Conservation (phyloP, 352 stramenopile genomes). For the Globisporangium spiculum region DNA sequence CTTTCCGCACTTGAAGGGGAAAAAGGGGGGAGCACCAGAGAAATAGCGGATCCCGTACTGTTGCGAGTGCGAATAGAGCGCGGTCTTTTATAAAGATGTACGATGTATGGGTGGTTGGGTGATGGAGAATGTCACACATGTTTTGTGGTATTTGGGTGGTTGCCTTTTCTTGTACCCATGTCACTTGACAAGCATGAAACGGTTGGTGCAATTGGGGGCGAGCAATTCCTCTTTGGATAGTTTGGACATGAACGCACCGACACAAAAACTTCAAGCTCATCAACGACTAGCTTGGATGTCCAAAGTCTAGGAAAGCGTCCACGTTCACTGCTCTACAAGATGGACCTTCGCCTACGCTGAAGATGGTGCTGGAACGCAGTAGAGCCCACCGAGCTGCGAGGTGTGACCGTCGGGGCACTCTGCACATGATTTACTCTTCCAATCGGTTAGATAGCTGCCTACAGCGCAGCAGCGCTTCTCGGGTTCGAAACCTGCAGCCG, state of each 20-base stretch:
- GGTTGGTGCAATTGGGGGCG: background rate
- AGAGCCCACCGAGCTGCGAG: conserved; percentile 2
- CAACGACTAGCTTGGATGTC: too few species aligned
- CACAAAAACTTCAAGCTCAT: too few species aligned
- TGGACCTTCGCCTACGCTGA: background rate
- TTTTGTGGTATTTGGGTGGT: background rate
- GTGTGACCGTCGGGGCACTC: background rate
- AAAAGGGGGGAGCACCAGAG: conserved; percentile 12
- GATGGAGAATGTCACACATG: background rate
- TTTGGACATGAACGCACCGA: background rate
- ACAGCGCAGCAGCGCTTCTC: background rate
- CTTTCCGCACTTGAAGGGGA: conserved; percentile 10
- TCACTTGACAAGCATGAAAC: background rate
- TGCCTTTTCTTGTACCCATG: background rate
- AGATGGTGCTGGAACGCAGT: background rate
- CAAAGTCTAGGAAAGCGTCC: too few species aligned
- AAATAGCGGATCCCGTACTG: background rate
- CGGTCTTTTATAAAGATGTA: background rate
- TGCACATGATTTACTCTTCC: background rate
- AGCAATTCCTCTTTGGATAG: background rate
- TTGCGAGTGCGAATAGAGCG: background rate
- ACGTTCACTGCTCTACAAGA: too few species aligned
- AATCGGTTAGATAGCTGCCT: background rate
- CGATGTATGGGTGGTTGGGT: too few species aligned
- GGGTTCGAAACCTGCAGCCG: background rate